Evolutionary conservation across 2,329 filamentous ascomycete species (phyloP).

Genomic region (Lizonia empirigonia): DNA sequence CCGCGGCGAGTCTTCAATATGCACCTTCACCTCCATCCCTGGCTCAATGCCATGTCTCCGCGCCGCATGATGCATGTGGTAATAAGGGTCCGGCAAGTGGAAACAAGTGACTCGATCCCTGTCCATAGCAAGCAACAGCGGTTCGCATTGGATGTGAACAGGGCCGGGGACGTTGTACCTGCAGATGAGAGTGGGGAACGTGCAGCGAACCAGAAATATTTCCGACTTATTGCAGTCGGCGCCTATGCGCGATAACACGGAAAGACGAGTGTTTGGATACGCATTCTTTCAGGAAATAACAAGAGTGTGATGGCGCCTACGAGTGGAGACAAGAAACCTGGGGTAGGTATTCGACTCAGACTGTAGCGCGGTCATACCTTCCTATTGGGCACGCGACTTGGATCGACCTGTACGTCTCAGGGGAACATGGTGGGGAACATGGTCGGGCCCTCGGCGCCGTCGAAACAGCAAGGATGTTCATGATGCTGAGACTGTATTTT

Average conservation of each 20-base stretch:
- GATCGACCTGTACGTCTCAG: conserved; percentile 4
- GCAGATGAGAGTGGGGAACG: conserved; percentile 11
- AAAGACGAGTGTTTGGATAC: conserved; percentile 9
- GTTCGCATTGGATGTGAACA: conserved; percentile 1
- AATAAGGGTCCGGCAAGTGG: neutral
- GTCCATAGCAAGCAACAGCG: conserved; percentile 2
- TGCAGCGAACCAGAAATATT: neutral
- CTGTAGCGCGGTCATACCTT: conserved; percentile 5
- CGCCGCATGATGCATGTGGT: conserved; percentile 14
- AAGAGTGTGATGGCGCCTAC: neutral
- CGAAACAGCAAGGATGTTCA: neutral
- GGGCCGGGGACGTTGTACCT: conserved; percentile 7
- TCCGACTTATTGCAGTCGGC: conserved; percentile 1
- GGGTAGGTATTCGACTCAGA: conserved; percentile 3
- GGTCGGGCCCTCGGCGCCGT: neutral
- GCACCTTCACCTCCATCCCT: conserved; percentile 10
- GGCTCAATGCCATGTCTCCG: neutral
- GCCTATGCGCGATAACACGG: conserved; percentile 4
- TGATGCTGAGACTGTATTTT: conserved; percentile 1
- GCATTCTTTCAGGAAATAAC: conserved; percentile 3
- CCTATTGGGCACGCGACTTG: conserved; percentile 8
- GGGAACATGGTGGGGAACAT: neutral
- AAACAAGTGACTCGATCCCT: conserved; percentile 9
- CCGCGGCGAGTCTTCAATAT: neutral
- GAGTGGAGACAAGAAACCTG: conserved; percentile 1